Conservation (phyloP, 352 stramenopile species). For the Phytophthora lateralis region DNA sequence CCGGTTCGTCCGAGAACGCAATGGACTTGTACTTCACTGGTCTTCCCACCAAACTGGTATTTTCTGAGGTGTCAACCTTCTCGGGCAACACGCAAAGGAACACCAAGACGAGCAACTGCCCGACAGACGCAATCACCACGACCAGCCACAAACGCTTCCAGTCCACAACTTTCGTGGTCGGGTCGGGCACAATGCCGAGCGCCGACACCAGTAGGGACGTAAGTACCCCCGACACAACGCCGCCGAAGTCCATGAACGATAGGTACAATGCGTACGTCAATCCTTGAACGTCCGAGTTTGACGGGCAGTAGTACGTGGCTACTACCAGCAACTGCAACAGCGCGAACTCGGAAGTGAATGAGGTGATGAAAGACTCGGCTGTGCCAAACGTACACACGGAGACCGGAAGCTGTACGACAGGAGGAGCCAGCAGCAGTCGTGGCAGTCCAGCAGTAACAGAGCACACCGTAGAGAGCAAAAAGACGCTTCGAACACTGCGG, state of each 20-base stretch:
- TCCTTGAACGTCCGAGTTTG: conserved; percentile 57
- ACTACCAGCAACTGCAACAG: conserved; percentile 82
- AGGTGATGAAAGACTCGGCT: conserved; percentile 74
- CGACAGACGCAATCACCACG: conserved; percentile 56
- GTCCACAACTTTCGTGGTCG: conserved; percentile 56
- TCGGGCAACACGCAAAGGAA: conserved; percentile 77
- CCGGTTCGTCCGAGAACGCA: conserved; percentile 24
- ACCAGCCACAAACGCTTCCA: conserved; percentile 69
- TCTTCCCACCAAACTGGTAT: conserved; percentile 2
- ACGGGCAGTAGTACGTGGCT: conserved; percentile 81
- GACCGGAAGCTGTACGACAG: conserved; percentile 53
- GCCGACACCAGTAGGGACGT: conserved; percentile 57
- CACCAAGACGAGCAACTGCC: conserved; percentile 69
- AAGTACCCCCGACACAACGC: conserved; percentile 70
- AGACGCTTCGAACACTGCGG: conserved; percentile 71
- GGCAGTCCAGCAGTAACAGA: conserved; percentile 68
- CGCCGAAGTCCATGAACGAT: conserved; percentile 88
- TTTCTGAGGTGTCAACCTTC: conserved; percentile 49
- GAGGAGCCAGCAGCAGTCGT: conserved; percentile 65
- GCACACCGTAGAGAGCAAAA: conserved; percentile 75
- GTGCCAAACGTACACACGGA: conserved; percentile 74
- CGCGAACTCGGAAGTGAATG: conserved; percentile 83
- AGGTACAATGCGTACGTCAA: conserved; percentile 84
- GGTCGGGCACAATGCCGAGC: conserved; percentile 66
- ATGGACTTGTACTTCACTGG: conserved; percentile 21